Base-by-base conservation (phyloP, 495 filamentous ascomycete species). In the Xylaria bambusicola region DNA sequence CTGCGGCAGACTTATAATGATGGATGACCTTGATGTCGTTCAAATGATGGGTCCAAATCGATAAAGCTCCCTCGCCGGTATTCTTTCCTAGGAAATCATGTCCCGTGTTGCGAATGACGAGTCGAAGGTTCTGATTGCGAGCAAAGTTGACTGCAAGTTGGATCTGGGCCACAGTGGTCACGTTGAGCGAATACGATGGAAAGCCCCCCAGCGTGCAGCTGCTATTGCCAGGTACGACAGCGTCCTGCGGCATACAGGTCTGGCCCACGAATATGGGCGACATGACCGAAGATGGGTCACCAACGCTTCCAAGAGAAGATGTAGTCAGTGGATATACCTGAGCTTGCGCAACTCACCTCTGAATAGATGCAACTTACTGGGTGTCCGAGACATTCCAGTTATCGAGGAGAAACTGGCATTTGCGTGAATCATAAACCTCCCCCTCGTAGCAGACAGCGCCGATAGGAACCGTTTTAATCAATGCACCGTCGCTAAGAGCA, bases 71-170 rank as follows among this genome's bases (percentile, higher is more conserved):
- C 26, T 66, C 63, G 21, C 76, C 78, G 1, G 62, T 61, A 1
- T 67, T 80, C 70, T 84, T 85, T 54, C 82, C 85, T 33, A 70
- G 72, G 71, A 83, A 86, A 64, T 87, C 85, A 60, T 90, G 86
- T 26, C 87, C 86, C 0, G 86, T 90, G 60, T 86, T 88, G 70
- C 84, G 85, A 52, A 87, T 73, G 0, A 82, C 77, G 18, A 88
- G 67, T 38, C 84, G 76, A 21, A 87, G 62, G 31, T 79, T 78
- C 6, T 69, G 64, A 20, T 83, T 77, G 10, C 76, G 73, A 12
- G 84, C 84, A 70, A 85, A 86, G 61, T 80, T 79, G 17, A 87
- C 75, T 5, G 80, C 77, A 13, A 76, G 68, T 55, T 80, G 78
- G 29, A 86, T 70, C 55, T 88, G 78, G 10, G 72, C 68, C 2